These are phyloP conservation scores for Fraxinus quadrangulata DNA, from an alignment of 257 asterid species.

Conservation along the genomic window DNA sequence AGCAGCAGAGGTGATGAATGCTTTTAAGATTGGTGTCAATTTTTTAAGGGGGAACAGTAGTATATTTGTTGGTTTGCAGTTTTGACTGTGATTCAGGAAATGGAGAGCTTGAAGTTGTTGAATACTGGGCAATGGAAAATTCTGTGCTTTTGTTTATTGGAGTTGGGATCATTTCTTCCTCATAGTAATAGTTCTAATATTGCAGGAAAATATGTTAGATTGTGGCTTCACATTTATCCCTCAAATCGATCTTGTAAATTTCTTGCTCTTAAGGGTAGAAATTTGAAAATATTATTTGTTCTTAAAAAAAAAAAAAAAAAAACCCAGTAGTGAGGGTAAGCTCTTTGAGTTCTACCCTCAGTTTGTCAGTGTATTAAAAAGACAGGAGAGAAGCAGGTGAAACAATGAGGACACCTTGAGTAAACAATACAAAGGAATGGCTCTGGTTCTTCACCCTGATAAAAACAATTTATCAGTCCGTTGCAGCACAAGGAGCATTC, in stretches of 20 bases:
- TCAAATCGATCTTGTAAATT: too few relatives aligned
- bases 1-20: slow-evolving; percentile 8
- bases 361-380: too few relatives aligned
- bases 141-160: slow-evolving; percentile 30
- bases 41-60: slow-evolving; percentile 39
- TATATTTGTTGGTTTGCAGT: slow-evolving; percentile 28
- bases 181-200: too few relatives aligned
- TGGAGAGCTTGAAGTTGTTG: not conserved
- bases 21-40: slow-evolving; percentile 23
- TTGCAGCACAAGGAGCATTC: slow-evolving; percentile 72
- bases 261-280: not conserved
- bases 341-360: too few relatives aligned
- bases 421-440: slow-evolving; percentile 48
- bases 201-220: too few relatives aligned
- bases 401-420: slow-evolving; percentile 38
- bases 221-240: too few relatives aligned
- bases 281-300: not conserved
- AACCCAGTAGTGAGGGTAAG: too few relatives aligned
- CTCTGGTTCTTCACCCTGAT: slow-evolving; percentile 69
- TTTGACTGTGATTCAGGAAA: slow-evolving; percentile 22
- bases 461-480: slow-evolving; percentile 45
- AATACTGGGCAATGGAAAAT: not conserved
- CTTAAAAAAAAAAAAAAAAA: not conserved
- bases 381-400: not conserved
- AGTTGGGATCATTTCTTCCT: not conserved